Evolutionary conservation across 164 flowering plant species (phyloP), one percentile per base, ranked within the genome.

Genomic region (Vitis vinifera): DNA sequence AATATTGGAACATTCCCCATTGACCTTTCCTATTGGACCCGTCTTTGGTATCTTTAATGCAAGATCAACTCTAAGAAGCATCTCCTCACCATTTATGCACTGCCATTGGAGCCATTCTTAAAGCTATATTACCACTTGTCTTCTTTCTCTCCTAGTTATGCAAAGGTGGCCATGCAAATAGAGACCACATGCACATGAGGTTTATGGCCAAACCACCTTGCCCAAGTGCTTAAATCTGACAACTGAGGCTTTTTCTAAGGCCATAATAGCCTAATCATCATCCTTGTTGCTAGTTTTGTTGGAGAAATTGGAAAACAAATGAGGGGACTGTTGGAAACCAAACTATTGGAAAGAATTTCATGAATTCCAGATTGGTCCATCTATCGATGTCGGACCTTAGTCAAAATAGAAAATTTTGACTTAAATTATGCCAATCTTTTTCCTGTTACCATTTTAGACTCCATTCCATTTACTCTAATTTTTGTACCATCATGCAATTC

Each of bases 401-500:
- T 86, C 79, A 90, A 66, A 55, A 90, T 93, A 50, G 90, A 91
- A 71, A 90, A 89, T 75, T 90, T 93, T 51, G 96, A 89, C 70
- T 83, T 81, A 65, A 90, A 90, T 74, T 90, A 93, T 2, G 80
- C 50, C 17, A 84, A 37, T 10, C 93, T 93, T 65, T 90, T 90
- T 3, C 86, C 88, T 10, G 79, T 63, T 5, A 90, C 78, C 8
- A 84, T 81, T 19, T 88, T 90, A 10, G 80, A 71, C 67, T 86
- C 96, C 93, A 89, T 89, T 70, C 96, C 81, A 69, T 90, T 90
- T 57, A 90, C 96, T 0, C 93, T 93, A 63, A 90, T 90, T 72
- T 84, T 83, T 1, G 93, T 89, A 4, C 96, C 96, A 56, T 90
- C 96, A 59, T 90, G 93, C 60, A 90, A 71, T 56, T 87, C 90